Evolutionary conservation across 345 rosid species (phyloP), one percentile per base, ranked within the genome.

Genomic region (Gossypium mustelinum): DNA sequence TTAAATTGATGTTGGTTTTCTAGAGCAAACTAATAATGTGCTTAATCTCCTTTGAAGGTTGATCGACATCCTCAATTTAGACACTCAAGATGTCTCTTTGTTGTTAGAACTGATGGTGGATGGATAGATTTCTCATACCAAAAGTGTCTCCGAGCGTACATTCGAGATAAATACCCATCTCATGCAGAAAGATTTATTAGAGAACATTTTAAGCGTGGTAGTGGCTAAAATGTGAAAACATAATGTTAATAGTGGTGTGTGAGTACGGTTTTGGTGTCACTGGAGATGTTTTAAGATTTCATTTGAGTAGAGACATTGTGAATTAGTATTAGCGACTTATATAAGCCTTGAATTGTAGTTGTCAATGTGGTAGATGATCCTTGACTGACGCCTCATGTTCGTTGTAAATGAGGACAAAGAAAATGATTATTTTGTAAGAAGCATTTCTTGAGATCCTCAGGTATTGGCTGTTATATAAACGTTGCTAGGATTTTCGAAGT

Each of bases 81-180:
- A 81, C 85, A 80, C 39, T 87, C 97, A 61, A 92, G 98, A 79
- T 92, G 97, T 77, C 84, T 92, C 75, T 94, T 89, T 79, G 97
- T 92, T n/a, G 91, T 94, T 70, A 91, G 98, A 83, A 88, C 90
- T 2, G 95, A 94, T 79, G 98, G 98, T 79, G 89, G 81, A 68
- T 94, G 97, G 94, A 94, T 94, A 76, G 98, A 94, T 82, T 92
- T 94, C 84, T 94, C 98, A 0, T 94, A 94, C 84, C 95, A 88
- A 80, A 94, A 94, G 78, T 91, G 98, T 81, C 84, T 94, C 76
- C 89, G 90, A 75, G 91, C 88, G 6, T 94, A 94, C 70, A 80
- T 91, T 71, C 89, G 87, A 84, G 77, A 77, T 20, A 90, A 81
- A 85, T 92, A 92, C 73, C 95, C 95, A 29, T 68, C 85, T 24